Conservation (phyloP, 2,329 filamentous ascomycete species). For the Catunica adiposa region DNA sequence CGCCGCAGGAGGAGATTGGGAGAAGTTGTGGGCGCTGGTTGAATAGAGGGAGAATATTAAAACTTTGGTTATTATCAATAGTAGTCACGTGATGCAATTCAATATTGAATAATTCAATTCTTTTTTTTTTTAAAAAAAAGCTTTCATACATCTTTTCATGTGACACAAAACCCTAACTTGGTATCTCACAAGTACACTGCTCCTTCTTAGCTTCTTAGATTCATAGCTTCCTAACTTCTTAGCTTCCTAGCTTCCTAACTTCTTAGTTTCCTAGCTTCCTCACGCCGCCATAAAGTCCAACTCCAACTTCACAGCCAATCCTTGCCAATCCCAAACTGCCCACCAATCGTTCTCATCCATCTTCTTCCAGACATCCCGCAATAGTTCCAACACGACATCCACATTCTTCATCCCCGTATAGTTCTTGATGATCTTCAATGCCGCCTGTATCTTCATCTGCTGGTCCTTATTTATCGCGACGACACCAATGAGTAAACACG, state of each 20-base stretch:
- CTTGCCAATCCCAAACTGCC: slow-evolving; percentile 48
- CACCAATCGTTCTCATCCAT: slow-evolving; percentile 43
- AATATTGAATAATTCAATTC: too few relatives aligned
- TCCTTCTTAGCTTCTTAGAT: too few relatives aligned
- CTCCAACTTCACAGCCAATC: slow-evolving; percentile 33
- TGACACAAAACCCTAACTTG: neutral
- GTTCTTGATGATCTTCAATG: slow-evolving; percentile 34
- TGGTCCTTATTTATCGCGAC: slow-evolving; percentile 37
- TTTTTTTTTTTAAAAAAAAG: too few relatives aligned
- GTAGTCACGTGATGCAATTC: too few relatives aligned
- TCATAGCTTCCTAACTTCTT: too few relatives aligned
- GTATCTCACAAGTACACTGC: too few relatives aligned
- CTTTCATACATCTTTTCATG: too few relatives aligned
- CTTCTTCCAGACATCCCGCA: slow-evolving; percentile 42
- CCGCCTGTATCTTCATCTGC: slow-evolving; percentile 34
- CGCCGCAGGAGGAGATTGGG: slow-evolving; percentile 17
- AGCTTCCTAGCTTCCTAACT: too few relatives aligned
- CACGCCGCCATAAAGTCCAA: slow-evolving; percentile 39
- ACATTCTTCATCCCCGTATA: slow-evolving; percentile 46
- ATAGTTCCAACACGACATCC: slow-evolving; percentile 34
- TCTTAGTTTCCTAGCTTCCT: too few relatives aligned
- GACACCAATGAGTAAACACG: slow-evolving; percentile 44
- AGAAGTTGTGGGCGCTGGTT: slow-evolving; percentile 21
- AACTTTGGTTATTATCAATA: too few relatives aligned
- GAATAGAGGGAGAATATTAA: slow-evolving; percentile 17